Conservation (phyloP, 176 grass and related monocot species). For the Phragmites australis region DNA sequence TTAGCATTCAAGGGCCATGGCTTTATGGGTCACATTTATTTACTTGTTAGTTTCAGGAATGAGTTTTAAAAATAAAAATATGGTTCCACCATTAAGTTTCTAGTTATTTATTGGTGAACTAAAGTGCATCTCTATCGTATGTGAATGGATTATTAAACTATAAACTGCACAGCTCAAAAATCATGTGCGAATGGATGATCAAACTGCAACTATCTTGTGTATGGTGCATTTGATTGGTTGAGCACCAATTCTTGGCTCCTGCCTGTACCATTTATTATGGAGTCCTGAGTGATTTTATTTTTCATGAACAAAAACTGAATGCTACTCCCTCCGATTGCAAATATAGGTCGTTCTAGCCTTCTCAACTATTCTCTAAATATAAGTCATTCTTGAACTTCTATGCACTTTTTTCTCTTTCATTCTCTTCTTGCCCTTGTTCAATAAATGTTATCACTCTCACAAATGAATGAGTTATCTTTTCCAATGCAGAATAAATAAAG, state of each 20-base stretch:
- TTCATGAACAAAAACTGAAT: neutral
- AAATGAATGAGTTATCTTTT: too few species aligned
- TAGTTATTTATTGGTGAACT: constrained; percentile 7
- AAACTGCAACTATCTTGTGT: neutral
- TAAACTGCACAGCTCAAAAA: neutral
- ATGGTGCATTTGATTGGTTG: constrained; percentile 18
- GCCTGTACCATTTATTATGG: neutral
- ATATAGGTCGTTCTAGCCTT: too few species aligned
- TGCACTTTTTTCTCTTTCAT: too few species aligned
- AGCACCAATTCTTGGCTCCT: neutral
- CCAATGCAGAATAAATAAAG: too few species aligned
- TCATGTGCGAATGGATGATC: neutral
- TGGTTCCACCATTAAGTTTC: neutral
- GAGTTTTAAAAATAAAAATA: neutral
- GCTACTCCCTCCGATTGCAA: too few species aligned
- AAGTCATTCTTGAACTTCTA: too few species aligned
- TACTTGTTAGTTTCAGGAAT: neutral
- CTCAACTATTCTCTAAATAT: too few species aligned
- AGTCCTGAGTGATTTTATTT: neutral
- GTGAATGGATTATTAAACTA: constrained; percentile 2
- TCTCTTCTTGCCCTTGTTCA: too few species aligned
- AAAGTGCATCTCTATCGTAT: neutral
- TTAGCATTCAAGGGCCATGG: neutral
- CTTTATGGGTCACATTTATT: neutral
- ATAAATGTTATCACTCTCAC: too few species aligned